Evolutionary conservation across 1,139 yeast genomes (phyloP).

Genomic region (Taphrina sp.): DNA sequence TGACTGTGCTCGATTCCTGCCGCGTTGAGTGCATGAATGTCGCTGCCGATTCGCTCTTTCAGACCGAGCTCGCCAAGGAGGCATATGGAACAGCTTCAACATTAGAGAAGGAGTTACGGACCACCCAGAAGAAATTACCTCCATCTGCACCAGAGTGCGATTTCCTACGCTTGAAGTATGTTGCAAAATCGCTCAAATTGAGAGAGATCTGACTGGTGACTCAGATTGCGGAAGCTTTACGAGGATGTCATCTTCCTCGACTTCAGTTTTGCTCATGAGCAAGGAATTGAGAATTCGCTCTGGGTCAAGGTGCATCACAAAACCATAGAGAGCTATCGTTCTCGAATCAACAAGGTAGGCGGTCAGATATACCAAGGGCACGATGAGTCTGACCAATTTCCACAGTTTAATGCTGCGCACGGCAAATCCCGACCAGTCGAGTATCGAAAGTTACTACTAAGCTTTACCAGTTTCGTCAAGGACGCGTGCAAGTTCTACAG

Average conservation of each 20-base stretch:
- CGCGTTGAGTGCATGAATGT: conserved; percentile 13
- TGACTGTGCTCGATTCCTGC: no score
- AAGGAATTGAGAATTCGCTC: conserved; percentile 35
- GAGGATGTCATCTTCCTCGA: conserved; percentile 33
- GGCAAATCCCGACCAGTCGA: conserved; percentile 35
- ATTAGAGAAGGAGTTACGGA: conserved; percentile 32
- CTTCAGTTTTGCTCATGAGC: conserved; percentile 32
- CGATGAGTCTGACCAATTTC: no score
- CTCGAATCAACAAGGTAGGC: conserved; percentile 34
- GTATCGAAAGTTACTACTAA: conserved; percentile 34
- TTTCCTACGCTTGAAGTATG: conserved; percentile 30
- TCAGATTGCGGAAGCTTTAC: conserved; percentile 33
- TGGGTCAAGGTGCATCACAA: conserved; percentile 37
- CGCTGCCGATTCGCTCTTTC: conserved; percentile 1
- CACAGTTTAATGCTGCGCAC: conserved; percentile 21
- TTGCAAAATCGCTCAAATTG: not conserved
- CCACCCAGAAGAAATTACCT: conserved; percentile 24
- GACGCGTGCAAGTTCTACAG: conserved; percentile 36
- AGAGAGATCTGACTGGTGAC: not conserved
- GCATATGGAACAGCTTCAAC: conserved; percentile 10
- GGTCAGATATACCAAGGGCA: not conserved
- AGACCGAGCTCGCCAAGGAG: conserved; percentile 13
- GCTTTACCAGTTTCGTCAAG: conserved; percentile 36
- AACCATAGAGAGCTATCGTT: conserved; percentile 36
- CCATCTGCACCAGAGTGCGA: conserved; percentile 37